Evolutionary conservation across 1,139 yeast species (phyloP), one percentile per base, ranked within the genome.

Genomic region (Magnusiomyces tetraspermus): DNA sequence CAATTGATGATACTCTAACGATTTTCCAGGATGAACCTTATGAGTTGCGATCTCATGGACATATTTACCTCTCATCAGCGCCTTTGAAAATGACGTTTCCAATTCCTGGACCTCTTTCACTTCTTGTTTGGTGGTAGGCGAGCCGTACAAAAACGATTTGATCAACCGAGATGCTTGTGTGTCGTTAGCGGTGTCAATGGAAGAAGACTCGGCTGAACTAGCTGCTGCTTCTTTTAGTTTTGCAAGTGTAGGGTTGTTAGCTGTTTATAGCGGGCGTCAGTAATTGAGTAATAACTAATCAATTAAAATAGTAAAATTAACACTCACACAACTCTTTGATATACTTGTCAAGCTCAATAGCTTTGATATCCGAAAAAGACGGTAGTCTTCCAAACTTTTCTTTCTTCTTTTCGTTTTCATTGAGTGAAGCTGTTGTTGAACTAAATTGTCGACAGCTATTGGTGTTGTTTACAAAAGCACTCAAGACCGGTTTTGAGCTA

Each of bases 21-120:
- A 62, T 52, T 58, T 57, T 17, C 62, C 64, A 1, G 76, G 73
- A 17, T 59, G 52, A 17, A 72, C 76, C 48, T 66, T 62, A 59
- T 72, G 76, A 24, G 65, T 59, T 31, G 64, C 65, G 40, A 72
- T 61, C 57, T 72, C 76, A 56, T 72, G 76, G 28, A 72, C 75
- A 57, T 69, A 70, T 58, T 71, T 69, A 33, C 75, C 76, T 19
- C 75, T 63, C 65, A 66, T 66, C 51, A 71, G 60, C 51, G 62
- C 66, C 54, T 63, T 62, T 30, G 73, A 69, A 58, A 67, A 70
- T 37, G 69, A 66, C 55, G 60, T 61, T 54, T 69, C 73, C 55
- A 65, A 59, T 6, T 28, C 33, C 11, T 28, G 33, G 33, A 28
- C 33, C 50, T 66, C 67, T 51, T 64, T 60, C 40, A 63, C 69